Base-by-base conservation (phyloP, 352 stramenopile genomes). In the Globisporangium barbulae region DNA sequence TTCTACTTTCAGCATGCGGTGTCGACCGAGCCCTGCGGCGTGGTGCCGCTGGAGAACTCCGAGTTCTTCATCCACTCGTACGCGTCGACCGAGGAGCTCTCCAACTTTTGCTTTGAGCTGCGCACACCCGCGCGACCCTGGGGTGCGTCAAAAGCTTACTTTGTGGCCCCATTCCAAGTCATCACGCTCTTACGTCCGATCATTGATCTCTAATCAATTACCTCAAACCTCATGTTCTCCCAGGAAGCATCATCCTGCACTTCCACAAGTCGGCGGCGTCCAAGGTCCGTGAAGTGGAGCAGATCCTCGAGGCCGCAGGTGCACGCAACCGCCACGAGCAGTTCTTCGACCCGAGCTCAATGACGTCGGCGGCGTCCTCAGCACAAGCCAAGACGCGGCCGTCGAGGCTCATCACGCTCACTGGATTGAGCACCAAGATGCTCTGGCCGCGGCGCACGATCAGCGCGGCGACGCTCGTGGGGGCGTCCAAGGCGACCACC, bases 21-120 rank as follows among this genome's bases (percentile, higher is more conserved):
- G 17, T 69, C 80, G 12, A 71, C 67, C 1, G 75, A 85, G 53
- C 84, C 82, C 3, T 90, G 79, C 59, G 84, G 84, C 0, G 71
- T 93, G 19, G 64, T 93, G 19, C 68, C 82, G 13, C 65, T 93
- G 13, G 73, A 87, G 47, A 79, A 82, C 63, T 68, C 84, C 10
- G 75, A 91, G 66, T 93, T 84, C 61, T 74, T 87, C 35, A 70
- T 80, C 28, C 84, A 93, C 70, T 89, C 83, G 64, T 91, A 93
- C 63, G 78, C 80, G 19, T 81, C 79, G 4, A 85, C 76, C 4
- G 77, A 81, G 8, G 55, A 74, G 54, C 70, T 81, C 2, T 83
- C 71, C 25, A 93, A 93, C 65, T 87, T 89, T 39, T 93, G 82
- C 68, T 80, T 91, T 61, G 84, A 93, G 59, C 56, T 93, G 25